Base-by-base conservation (phyloP, 2,329 filamentous ascomycete genomes). In the Calonectria pteridis region DNA sequence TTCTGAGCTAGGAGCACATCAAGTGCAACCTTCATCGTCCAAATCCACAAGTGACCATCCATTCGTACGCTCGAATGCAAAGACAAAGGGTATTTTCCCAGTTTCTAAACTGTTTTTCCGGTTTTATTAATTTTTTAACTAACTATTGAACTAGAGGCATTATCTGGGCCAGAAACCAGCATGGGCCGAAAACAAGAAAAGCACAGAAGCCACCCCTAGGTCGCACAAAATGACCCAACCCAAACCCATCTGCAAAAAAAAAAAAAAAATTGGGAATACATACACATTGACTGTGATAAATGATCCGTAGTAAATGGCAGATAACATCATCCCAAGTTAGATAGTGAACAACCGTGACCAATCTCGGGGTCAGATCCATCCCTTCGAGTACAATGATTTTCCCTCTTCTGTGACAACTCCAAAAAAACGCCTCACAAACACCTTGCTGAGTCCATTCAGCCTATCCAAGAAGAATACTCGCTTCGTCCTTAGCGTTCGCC, bases 381-480 rank as follows among this genome's bases (percentile, higher is more conserved):
- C 35, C n/a, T 51, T 9, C 18, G 55, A 67, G 28, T 33, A 33
- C 26, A 67, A 29, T 62, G 35, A 40, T 62, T 62, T 62, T 62
- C 23, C 37, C n/a, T 63, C 28, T 40, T 28, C 43, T 67, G 20
- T 7, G 26, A 31, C 40, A 65, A 73, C 58, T 65, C 71, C 59
- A 59, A 72, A 53, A 53, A 66, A 72, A 66, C 71, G 59, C 71
- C 66, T 51, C 35, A 29, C 67, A 64, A 64, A 55, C 67, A 43
- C 46, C 50, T 29, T 50, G 43, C 59, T 62, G 68, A 67, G 26
- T 50, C 50, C n/a, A 43, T 23, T 28, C 29, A 16, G 35, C 67
- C 59, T 79, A 87, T 26, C 86, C 86, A 71, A 87, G 83, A 40
- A 87, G 76, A 75, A 87, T 79, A 51, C 84, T 83, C 51, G 86